Evolutionary conservation across 2,329 filamentous ascomycete genomes (phyloP).

Genomic region (Aureobasidium leucospermi): DNA sequence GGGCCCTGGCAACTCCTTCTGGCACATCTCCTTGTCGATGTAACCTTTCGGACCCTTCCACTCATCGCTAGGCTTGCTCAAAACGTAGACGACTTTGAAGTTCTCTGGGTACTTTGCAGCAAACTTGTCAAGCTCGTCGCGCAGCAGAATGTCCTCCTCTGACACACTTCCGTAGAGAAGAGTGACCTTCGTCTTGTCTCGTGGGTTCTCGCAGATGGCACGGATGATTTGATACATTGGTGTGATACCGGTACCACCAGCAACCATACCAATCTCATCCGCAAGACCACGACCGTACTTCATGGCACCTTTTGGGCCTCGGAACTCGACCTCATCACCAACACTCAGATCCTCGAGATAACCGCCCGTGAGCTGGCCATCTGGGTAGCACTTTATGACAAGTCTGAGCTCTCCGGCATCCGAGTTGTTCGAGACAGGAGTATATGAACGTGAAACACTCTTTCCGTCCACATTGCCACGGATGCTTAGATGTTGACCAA

Average conservation of each 20-base stretch:
- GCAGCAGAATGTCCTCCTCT: conserved; percentile 53
- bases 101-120: conserved; percentile 42
- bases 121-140: conserved; percentile 48
- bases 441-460: conserved; percentile 19
- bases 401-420: conserved; percentile 42
- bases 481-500: conserved; percentile 28
- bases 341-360: conserved; percentile 42
- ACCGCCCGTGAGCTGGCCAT: conserved; percentile 39
- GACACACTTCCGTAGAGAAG: conserved; percentile 54
- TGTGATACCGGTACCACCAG: conserved; percentile 48
- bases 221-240: conserved; percentile 57
- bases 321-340: conserved; percentile 44
- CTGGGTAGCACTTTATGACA: conserved; percentile 45
- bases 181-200: conserved; percentile 49
- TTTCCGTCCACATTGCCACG: conserved; percentile 19
- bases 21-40: conserved; percentile 46
- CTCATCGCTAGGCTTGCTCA: conserved; percentile 39
- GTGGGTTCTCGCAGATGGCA: conserved; percentile 53
- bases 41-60: conserved; percentile 46
- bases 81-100: conserved; percentile 49
- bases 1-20: conserved; percentile 41
- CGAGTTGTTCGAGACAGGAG: conserved; percentile 24
- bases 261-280: conserved; percentile 48
- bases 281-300: conserved; percentile 38
- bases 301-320: conserved; percentile 53